A percentile compares a stretch with the other conserved stretches of the same genome.
phyloP scores from a whole-genome alignment of 495 filamentous ascomycete species.

The Xylaria palmicola region DNA sequence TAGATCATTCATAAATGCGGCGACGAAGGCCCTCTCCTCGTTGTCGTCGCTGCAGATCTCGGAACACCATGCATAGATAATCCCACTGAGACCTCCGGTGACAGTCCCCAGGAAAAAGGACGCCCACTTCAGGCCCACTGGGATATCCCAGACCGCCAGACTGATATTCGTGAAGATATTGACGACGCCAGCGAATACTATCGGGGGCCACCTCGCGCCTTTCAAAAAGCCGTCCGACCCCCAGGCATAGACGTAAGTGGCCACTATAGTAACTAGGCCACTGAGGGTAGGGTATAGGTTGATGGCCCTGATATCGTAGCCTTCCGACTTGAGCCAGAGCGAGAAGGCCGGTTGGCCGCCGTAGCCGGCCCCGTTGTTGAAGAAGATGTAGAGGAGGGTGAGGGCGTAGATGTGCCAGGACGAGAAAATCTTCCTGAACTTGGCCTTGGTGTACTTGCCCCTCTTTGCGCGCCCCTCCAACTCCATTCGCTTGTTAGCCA shows the following conservation, averaged over 20 bases:
- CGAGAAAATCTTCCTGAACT: slow-evolving; percentile 40
- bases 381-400: slow-evolving; percentile 39
- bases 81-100: slow-evolving; percentile 33
- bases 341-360: slow-evolving; percentile 35
- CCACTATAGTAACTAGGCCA: slow-evolving; percentile 42
- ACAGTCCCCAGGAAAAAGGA: slow-evolving; percentile 49
- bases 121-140: slow-evolving; percentile 46
- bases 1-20: slow-evolving; percentile 44
- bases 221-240: slow-evolving; percentile 50
- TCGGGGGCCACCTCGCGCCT: slow-evolving; percentile 56
- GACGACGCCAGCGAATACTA: slow-evolving; percentile 40
- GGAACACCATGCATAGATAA: slow-evolving; percentile 52
- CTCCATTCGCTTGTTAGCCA: slow-evolving; percentile 46
- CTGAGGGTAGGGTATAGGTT: slow-evolving; percentile 49
- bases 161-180: slow-evolving; percentile 42
- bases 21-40: slow-evolving; percentile 56
- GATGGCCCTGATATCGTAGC: slow-evolving; percentile 34
- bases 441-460: slow-evolving; percentile 36
- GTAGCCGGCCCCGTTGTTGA: slow-evolving; percentile 33
- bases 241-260: slow-evolving; percentile 43
- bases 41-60: slow-evolving; percentile 52
- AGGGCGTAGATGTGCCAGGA: slow-evolving; percentile 47
- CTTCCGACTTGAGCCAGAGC: slow-evolving; percentile 38
- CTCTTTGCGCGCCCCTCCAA: slow-evolving; percentile 43
- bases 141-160: slow-evolving; percentile 43